Evolutionary conservation across 2,329 filamentous ascomycete species (phyloP).

Genomic region (Coniochaeta prunicola): DNA sequence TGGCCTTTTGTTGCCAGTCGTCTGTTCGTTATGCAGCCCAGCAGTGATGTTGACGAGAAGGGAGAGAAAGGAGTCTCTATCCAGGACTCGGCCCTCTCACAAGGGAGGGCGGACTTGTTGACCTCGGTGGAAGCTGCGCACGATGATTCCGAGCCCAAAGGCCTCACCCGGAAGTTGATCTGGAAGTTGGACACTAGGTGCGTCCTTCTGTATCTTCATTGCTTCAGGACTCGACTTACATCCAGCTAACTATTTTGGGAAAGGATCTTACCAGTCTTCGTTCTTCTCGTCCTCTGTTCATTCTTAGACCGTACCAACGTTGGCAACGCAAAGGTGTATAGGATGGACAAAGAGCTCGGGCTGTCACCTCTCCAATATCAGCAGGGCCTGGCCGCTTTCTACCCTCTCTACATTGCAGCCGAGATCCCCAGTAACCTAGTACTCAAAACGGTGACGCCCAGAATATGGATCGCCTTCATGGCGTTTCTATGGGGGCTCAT

Average conservation of each 20-base stretch:
- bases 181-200: slow-evolving; percentile 48
- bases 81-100: background rate
- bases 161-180: slow-evolving; percentile 35
- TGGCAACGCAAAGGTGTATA: slow-evolving; percentile 61
- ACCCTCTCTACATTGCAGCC: slow-evolving; percentile 52
- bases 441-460: slow-evolving; percentile 53
- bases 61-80: background rate
- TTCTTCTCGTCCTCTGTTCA: slow-evolving; percentile 58
- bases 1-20: too few relatives aligned
- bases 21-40: too few relatives aligned
- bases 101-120: background rate
- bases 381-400: slow-evolving; percentile 57
- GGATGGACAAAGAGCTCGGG: slow-evolving; percentile 48
- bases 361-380: slow-evolving; percentile 58
- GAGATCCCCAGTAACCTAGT: slow-evolving; percentile 59
- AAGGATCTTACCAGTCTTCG: slow-evolving; percentile 55
- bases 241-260: slow-evolving; percentile 6
- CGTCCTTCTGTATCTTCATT: background rate
- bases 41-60: background rate
- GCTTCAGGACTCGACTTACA: background rate
- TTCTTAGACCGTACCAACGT: slow-evolving; percentile 64
- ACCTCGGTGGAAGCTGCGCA: background rate
- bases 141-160: background rate
- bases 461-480: slow-evolving; percentile 51
- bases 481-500: slow-evolving; percentile 51